Base-by-base conservation (phyloP, 441 rosid genomes). In the Populus hybrid region DNA sequence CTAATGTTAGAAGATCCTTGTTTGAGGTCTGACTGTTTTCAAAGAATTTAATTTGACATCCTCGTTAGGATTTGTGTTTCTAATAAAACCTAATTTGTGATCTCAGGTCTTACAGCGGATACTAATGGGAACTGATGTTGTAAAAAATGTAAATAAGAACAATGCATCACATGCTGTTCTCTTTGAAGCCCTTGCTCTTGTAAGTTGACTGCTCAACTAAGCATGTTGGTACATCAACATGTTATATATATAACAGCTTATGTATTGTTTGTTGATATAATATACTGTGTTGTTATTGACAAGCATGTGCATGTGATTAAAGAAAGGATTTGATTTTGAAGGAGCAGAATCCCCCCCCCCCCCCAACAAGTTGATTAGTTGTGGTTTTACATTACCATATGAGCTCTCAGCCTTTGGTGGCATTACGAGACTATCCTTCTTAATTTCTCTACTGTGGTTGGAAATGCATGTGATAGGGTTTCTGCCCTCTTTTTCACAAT, bases 121-220 rank as follows among this genome's bases (percentile, higher is more conserved):
- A 85, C 84, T n/a, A n/a, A n/a, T n/a, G n/a, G n/a, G n/a, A n/a
- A n/a, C n/a, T n/a, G n/a, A n/a, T n/a, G n/a, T n/a, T 97, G n/a
- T n/a, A n/a, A n/a, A 97, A 87, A 97, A 97, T 78, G 99, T 97
- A 69, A 97, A 97, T 83, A 97, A 97, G 89, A 97, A 97, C 88
- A 97, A 97, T 87, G 99, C 98, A 33, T 94, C 99, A 12, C 99
- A 97, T 81, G 99, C 98, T 66, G 99, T 97, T 78, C 99, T 97
- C 73, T 94, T 97, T 88, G 99, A 97, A 87, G 99, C 99, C 71
- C 94, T 97, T 81, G 92, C 99, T 70, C 91, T 97, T 82, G 99
- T 94, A 89, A 91, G 94, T 84, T 81, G 64, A 33, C 64, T 45
- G 68, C 74, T 76, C 9, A 65, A 68, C 66, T 40, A 72, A 74